Conservation (phyloP, 1,139 yeast genomes). For the Geotrichum citri-aurantii region DNA sequence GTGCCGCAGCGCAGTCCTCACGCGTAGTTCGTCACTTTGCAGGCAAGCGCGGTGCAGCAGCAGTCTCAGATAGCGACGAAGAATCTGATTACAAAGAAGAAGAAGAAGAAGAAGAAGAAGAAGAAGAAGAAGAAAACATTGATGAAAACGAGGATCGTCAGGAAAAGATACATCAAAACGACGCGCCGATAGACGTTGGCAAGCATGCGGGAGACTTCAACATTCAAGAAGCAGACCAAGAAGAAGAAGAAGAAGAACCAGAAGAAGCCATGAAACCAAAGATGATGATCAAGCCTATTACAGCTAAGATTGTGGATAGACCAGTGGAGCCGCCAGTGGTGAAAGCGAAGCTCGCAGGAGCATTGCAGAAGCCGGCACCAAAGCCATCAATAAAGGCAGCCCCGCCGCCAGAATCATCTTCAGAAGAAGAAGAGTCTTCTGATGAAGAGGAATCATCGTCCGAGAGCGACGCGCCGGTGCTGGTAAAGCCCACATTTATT, state of each 20-base stretch:
- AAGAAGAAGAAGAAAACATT: slow-evolving; percentile 27
- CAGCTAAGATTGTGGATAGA: slow-evolving; percentile 8
- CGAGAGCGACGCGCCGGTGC: slow-evolving; percentile 14
- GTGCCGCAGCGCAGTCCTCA: background rate
- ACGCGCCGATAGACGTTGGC: background rate
- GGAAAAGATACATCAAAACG: slow-evolving; percentile 23
- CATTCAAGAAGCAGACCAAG: slow-evolving; percentile 19
- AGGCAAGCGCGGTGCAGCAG: slow-evolving; percentile 22
- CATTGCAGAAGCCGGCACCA: background rate
- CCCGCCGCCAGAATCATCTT: slow-evolving; percentile 11
- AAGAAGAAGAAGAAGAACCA: slow-evolving; percentile 20
- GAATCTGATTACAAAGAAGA: slow-evolving; percentile 18
- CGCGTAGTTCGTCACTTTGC: slow-evolving; percentile 25
- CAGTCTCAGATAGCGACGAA: slow-evolving; percentile 10
- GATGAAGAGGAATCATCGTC: slow-evolving; percentile 9
- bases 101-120: slow-evolving; percentile 23
- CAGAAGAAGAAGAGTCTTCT: slow-evolving; percentile 2
- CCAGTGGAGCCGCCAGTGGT: slow-evolving; percentile 14
- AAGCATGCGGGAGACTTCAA: background rate
- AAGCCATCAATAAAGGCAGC: background rate
- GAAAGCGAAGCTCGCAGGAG: slow-evolving; percentile 13
- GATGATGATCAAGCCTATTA: slow-evolving; percentile 9
- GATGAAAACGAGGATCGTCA: slow-evolving; percentile 21
- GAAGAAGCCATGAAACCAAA: background rate
- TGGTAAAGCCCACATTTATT: slow-evolving; percentile 16